Evolutionary conservation across 139 green algal genomes (phyloP), one percentile per base, ranked within the genome.

Genomic region (Limnomonas spitsbergensis): DNA sequence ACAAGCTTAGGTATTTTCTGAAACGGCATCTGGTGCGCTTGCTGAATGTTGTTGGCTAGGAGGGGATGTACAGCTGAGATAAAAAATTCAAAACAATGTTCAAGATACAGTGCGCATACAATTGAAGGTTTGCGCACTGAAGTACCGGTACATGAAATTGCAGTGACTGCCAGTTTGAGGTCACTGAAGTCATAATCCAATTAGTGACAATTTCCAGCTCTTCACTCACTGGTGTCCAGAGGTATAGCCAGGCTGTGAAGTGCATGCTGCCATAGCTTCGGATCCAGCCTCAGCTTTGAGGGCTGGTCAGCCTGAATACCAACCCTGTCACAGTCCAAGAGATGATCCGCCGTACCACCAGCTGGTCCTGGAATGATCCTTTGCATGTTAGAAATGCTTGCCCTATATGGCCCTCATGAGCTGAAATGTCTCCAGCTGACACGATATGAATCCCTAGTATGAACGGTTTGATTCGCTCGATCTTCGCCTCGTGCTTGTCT

Each of bases 1-100:
- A 70, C 14, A 24, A 70, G 56, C n/a, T 70, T 70, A 20, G 56
- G 56, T 4, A 70, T 24, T 32, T 70, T 70, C 56, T 70, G 56
- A 70, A 70, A 70, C 27, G 29, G 56, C 29, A 38, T 70, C 6
- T 24, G 14, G n/a, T 70, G 27, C 24, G 56, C 56, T 32, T 70
- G 4, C 4, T 24, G 4, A 20, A 70, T 36, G 29, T 70, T 70
- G 4, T 14, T 70, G 7, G 6, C 7, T 20, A 70, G 27, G 7
- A 70, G 29, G 4, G 56, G 14, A 32, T 70, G 56, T 61, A 20
- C 20, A 7, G 29, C 29, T 70, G 9, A 9, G 4, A 70, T 7
- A 7, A 70, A 32, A 24, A 36, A 38, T 34, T 70, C 4, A 70
- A 20, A 20, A 7, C 9, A 36, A 14, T 61, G 47, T 14, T 61